A percentile compares a stretch with the other conserved stretches of the same genome.
These are phyloP conservation scores for Globisporangium nagaii DNA, from an alignment of 352 stramenopile species.

Conservation along the genomic window DNA sequence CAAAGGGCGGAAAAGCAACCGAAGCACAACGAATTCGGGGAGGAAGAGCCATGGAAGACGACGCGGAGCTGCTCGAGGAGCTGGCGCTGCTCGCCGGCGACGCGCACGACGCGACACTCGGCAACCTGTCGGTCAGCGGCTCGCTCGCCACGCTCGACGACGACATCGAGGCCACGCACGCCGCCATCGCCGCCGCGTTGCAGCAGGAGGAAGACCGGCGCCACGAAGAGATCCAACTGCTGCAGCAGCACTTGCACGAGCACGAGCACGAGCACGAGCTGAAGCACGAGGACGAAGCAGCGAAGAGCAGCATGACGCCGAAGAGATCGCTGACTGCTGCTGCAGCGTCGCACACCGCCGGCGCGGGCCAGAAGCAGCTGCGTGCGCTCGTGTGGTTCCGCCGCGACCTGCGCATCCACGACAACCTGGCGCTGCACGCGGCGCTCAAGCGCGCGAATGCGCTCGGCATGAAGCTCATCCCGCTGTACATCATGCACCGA, in stretches of 20 bases:
- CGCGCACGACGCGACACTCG: background rate
- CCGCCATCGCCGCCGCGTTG: constrained; percentile 16
- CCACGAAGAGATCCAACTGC: constrained; percentile 10
- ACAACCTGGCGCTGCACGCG: constrained; percentile 91
- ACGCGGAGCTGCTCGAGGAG: constrained; percentile 12
- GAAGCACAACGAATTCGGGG: constrained; percentile 12
- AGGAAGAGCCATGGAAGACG: constrained; percentile 4
- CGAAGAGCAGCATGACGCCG: background rate
- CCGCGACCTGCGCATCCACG: constrained; percentile 93
- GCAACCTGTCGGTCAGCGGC: constrained; percentile 1
- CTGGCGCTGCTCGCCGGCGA: constrained; percentile 23
- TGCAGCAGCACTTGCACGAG: background rate
- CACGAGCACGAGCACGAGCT: background rate
- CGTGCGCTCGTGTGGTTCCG: constrained; percentile 90
- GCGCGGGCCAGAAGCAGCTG: background rate
- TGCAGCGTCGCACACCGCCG: background rate
- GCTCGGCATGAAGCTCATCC: constrained; percentile 50
- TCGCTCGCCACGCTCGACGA: constrained; percentile 9
- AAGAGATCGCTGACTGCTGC: background rate
- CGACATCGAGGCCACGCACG: constrained; percentile 13
- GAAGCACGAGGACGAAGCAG: background rate
- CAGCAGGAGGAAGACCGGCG: constrained; percentile 24
- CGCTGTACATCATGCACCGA: constrained; percentile 88
- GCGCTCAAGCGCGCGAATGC: constrained; percentile 38
- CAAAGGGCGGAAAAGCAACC: constrained; percentile 1